Evolutionary conservation across 768 basidiomycete genomes (phyloP).

Genomic region (Albatrellus ellisii): DNA sequence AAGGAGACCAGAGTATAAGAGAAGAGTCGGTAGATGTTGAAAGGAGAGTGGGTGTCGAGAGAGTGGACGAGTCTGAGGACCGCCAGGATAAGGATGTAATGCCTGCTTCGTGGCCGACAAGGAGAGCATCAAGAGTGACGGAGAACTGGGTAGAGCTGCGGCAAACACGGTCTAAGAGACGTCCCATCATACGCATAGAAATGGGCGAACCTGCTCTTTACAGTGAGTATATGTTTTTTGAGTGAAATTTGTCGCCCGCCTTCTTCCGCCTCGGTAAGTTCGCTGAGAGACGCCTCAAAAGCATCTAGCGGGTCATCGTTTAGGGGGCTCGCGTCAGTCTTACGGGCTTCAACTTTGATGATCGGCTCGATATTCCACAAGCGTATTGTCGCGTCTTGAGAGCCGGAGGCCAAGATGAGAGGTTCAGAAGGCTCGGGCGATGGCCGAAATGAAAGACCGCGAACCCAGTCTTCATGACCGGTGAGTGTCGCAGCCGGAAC

Average conservation of each 20-base stretch:
- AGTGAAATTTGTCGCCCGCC: conserved; percentile 80
- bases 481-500: conserved; percentile 42
- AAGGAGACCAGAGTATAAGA: conserved; percentile 87
- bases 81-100: conserved; percentile 86
- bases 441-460: conserved; percentile 55
- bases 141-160: conserved; percentile 43
- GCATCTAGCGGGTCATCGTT: conserved; percentile 74
- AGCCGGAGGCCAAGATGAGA: conserved; percentile 80
- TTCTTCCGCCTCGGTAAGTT: conserved; percentile 59
- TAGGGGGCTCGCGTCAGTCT: conserved; percentile 17
- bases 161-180: background rate
- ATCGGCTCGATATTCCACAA: conserved; percentile 74
- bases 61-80: conserved; percentile 21
- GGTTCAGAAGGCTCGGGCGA: conserved; percentile 24
- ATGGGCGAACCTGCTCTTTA: conserved; percentile 33
- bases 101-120: conserved; percentile 93
- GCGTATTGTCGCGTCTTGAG: conserved; percentile 89
- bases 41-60: conserved; percentile 42
- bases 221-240: conserved; percentile 68
- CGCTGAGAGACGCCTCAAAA: conserved; percentile 74
- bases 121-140: conserved; percentile 84
- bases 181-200: background rate
- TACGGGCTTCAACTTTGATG: conserved; percentile 16
- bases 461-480: conserved; percentile 97
- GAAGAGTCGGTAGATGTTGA: conserved; percentile 95